phyloP scores from a whole-genome alignment of 2,329 filamentous ascomycete genomes.

The Colletotrichum liaoningense region DNA sequence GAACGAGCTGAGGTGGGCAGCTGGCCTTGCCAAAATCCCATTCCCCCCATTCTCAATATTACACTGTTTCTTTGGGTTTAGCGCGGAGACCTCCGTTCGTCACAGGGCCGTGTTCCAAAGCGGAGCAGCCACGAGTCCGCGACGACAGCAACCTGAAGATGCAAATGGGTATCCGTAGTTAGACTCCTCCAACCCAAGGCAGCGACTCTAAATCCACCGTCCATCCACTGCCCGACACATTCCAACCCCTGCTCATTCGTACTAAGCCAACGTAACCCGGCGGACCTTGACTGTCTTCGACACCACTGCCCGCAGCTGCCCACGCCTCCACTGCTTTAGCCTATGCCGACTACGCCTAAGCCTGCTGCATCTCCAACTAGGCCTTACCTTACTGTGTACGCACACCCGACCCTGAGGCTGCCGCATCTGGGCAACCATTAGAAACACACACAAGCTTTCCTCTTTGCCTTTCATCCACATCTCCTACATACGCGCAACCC shows the following conservation, averaged over 20 bases:
- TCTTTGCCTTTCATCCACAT: slow-evolving; percentile 22
- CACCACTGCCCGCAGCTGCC: slow-evolving; percentile 8
- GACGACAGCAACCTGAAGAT: slow-evolving; percentile 19
- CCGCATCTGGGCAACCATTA: slow-evolving; percentile 22
- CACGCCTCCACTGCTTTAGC: not conserved
- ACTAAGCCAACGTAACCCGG: slow-evolving; percentile 33
- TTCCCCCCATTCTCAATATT: not conserved
- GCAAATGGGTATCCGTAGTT: not conserved
- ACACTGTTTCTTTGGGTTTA: slow-evolving; percentile 20
- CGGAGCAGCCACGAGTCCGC: slow-evolving; percentile 18
- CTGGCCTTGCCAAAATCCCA: not conserved
- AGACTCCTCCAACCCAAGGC: not conserved
- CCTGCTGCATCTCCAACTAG: slow-evolving; percentile 31
- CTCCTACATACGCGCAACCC: slow-evolving; percentile 24
- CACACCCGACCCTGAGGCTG: slow-evolving; percentile 14
- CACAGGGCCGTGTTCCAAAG: slow-evolving; percentile 13
- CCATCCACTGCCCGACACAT: not conserved
- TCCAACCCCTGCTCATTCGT: slow-evolving; percentile 22
- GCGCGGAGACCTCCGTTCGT: slow-evolving; percentile 19
- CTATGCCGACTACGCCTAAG: slow-evolving; percentile 7
- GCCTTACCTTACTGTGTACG: not conserved
- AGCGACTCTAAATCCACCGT: not conserved
- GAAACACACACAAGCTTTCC: slow-evolving; percentile 18
- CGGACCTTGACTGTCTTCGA: not conserved
- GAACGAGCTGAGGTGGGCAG: not conserved